Evolutionary conservation across 495 filamentous ascomycete genomes (phyloP), one percentile per base, ranked within the genome.

Genomic region (Clavariopsis aquatica): DNA sequence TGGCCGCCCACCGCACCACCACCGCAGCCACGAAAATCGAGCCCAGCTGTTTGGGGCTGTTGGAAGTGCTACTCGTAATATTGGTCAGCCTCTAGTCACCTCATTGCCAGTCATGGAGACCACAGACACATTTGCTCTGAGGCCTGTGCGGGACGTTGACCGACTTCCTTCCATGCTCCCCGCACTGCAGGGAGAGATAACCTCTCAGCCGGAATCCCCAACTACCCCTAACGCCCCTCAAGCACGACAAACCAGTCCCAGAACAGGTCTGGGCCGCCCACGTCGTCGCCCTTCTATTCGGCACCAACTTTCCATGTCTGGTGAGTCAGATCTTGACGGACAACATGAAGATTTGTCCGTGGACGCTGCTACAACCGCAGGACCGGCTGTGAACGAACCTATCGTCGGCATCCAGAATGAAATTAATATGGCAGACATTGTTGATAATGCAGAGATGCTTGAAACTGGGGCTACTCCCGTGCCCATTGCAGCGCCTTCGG

Each of bases 201-300:
- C 86, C 24, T 96, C 94, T 8, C 94, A 96, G 71, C 94, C 94
- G 0, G 89, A 91, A 57, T 96, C 93, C 10, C 94, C 94, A 0
- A 96, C 92, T 12, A 98, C 94, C 1, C 94, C 93, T 10, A 83
- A 89, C 54, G 89, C 89, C 41, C 87, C 85, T 22, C 72, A 46
- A 38, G 52, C 41, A 53, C 62, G 57, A 6, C 65, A 72, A n/a
- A 57, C 27, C 23, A 75, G 66, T 55, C 66, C 71, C 5, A 60
- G 76, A 65, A 66, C 72, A 12, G 69, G 55, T 8, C 73, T 68
- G 45, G 45, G 38, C 36, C 49, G 70, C 69, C 0, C 79, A 1
- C 80, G 82, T 57, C 78, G 84, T 53, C 86, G 93, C 38, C 91
- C 91, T 45, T 89, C 90, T 1, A 90, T 96, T 63, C 83, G 88